phyloP scores from a whole-genome alignment of 352 stramenopile species.

The Phytophthora quininea region DNA sequence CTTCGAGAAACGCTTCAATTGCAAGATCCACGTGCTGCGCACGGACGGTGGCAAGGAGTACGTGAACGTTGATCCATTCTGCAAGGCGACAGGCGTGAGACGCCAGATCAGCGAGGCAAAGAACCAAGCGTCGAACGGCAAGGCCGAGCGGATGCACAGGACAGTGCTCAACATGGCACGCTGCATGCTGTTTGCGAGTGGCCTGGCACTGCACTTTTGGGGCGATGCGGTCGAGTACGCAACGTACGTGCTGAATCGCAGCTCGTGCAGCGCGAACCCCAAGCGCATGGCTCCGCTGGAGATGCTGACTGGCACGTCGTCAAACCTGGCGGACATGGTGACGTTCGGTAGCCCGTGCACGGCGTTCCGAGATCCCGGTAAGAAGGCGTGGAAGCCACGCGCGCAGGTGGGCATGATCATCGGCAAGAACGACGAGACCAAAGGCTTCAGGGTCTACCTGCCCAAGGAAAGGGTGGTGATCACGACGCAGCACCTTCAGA shows the following conservation, averaged over 20 bases:
- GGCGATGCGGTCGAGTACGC: slow-evolving; percentile 22
- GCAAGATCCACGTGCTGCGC: neutral
- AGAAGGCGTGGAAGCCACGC: slow-evolving; percentile 9
- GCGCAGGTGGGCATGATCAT: slow-evolving; percentile 9
- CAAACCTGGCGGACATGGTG: slow-evolving; percentile 6
- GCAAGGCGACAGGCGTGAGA: slow-evolving; percentile 7
- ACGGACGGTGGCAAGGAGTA: slow-evolving; percentile 20
- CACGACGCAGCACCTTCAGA: slow-evolving; percentile 2
- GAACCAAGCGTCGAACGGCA: neutral
- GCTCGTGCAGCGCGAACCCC: slow-evolving; percentile 23
- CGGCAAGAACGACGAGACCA: slow-evolving; percentile 18
- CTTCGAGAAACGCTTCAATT: slow-evolving; percentile 1
- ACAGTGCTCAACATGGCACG: slow-evolving; percentile 40
- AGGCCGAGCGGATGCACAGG: slow-evolving; percentile 8
- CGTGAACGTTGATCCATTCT: slow-evolving; percentile 29
- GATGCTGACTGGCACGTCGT: slow-evolving; percentile 8
- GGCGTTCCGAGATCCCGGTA: slow-evolving; percentile 12
- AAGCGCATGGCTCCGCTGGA: slow-evolving; percentile 9
- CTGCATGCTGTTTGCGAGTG: slow-evolving; percentile 32
- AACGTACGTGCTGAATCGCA: slow-evolving; percentile 33
- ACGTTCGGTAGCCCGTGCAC: slow-evolving; percentile 15
- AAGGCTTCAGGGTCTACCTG: slow-evolving; percentile 15
- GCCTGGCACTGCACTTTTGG: slow-evolving; percentile 21
- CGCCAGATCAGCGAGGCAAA: slow-evolving; percentile 13
- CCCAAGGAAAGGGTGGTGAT: slow-evolving; percentile 2